Evolutionary conservation across 78 protist species (phyloP).

Genomic region (Dictyostelium intermedium): DNA sequence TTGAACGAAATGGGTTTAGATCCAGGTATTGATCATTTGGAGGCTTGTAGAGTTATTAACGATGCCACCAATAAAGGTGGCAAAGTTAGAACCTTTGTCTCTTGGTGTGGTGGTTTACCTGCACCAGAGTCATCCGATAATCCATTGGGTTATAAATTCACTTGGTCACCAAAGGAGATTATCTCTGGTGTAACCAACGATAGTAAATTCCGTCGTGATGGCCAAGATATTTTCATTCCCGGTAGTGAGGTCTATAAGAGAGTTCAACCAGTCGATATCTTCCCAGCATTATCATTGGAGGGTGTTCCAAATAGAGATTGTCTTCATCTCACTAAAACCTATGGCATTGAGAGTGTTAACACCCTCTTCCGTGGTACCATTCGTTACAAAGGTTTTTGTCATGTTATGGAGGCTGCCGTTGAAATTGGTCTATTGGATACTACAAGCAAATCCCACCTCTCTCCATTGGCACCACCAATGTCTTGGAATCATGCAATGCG

Average conservation of each 20-base stretch:
- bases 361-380: constrained; percentile 84
- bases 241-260: constrained; percentile 64
- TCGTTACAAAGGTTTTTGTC: constrained; percentile 76
- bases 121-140: constrained; percentile 89
- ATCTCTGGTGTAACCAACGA: constrained; percentile 63
- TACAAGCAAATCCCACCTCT: not conserved
- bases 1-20: constrained; percentile 89
- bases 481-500: constrained; percentile 65
- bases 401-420: constrained; percentile 74
- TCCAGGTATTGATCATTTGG: constrained; percentile 91
- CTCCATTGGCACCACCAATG: not conserved
- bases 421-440: constrained; percentile 72
- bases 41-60: constrained; percentile 77
- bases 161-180: constrained; percentile 92
- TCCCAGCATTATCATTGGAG: constrained; percentile 77
- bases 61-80: constrained; percentile 60
- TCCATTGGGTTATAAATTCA: constrained; percentile 91
- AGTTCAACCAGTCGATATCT: constrained; percentile 67
- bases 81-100: constrained; percentile 80
- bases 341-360: constrained; percentile 36
- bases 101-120: constrained; percentile 93
- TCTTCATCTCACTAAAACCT: constrained; percentile 2
- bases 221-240: constrained; percentile 70
- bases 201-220: constrained; percentile 78
- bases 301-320: constrained; percentile 81